Evolutionary conservation across 2,329 filamentous ascomycete species (phyloP).

Genomic region (Colletotrichum liriopes): DNA sequence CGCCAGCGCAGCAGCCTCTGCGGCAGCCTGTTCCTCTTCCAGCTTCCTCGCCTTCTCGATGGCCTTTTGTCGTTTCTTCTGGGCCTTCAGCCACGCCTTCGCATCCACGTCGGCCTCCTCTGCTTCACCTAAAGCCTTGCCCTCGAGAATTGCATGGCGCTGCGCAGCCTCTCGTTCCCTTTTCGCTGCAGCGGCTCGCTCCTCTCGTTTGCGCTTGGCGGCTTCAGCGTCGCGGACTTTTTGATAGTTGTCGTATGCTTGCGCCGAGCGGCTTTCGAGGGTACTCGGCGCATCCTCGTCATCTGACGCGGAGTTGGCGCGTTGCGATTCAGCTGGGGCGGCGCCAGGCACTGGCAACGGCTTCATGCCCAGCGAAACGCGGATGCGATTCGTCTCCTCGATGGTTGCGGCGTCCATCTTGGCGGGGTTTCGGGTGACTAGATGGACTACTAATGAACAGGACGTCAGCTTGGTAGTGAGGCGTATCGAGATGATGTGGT

Average conservation of each 20-base stretch:
- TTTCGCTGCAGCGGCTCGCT: constrained; percentile 86
- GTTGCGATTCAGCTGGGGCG: constrained; percentile 58
- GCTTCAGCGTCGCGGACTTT: constrained; percentile 79
- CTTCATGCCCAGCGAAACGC: constrained; percentile 89
- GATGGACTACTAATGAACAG: neutral
- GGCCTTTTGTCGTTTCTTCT: constrained; percentile 95
- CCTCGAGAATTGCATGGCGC: constrained; percentile 82
- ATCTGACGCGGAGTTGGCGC: constrained; percentile 60
- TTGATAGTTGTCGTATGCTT: constrained; percentile 81
- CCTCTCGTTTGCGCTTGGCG: constrained; percentile 84
- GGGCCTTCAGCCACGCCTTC: constrained; percentile 87
- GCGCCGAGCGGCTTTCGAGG: constrained; percentile 83
- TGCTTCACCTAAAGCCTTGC: constrained; percentile 85
- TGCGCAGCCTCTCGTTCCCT: constrained; percentile 89
- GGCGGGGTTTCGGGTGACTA: constrained; percentile 26
- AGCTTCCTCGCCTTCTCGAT: constrained; percentile 82
- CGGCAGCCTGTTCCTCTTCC: constrained; percentile 84
- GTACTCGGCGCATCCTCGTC: constrained; percentile 86
- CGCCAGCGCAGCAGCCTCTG: constrained; percentile 76
- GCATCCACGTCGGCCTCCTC: constrained; percentile 81
- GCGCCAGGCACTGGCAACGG: constrained; percentile 87
- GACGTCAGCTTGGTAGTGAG: neutral
- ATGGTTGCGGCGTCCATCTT: constrained; percentile 81
- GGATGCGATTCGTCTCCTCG: constrained; percentile 94
- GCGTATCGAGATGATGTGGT: neutral